Base-by-base conservation (phyloP, 2,329 filamentous ascomycete genomes). In the Ophiostoma sp. region DNA sequence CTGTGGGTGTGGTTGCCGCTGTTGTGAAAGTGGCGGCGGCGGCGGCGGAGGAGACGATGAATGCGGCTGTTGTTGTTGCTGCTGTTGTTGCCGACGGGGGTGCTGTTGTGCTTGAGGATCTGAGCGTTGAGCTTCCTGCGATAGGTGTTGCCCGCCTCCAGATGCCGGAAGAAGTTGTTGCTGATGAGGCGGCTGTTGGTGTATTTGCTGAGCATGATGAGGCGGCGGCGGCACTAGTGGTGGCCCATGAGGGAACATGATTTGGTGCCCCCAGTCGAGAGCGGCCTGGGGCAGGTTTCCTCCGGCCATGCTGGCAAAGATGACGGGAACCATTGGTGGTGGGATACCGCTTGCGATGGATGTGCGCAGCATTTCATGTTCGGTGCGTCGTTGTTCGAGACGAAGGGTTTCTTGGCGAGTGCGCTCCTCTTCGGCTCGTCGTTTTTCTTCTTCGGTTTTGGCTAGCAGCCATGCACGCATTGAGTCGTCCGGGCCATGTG, bases 341-440 rank as follows among this genome's bases (percentile, higher is more conserved):
- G 90, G 90, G 66, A 93, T 86, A 11, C 90, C 89, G 49, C 87
- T 86, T 67, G 83, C 82, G 67, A 93, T 76, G 2, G 89, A 90
- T 36, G 89, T 87, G 67, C 84, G 82, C 69, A 93, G 78, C 78
- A 93, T 92, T 63, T 87, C 87, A 75, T 89, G 85, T 77, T 93
- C 90, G 68, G 91, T 83, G 73, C 83, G 88, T 64, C 90, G 82
- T 77, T 91, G 89, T 77, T 93, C 90, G 44, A 92, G 78, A 40
- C 87, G 87, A 60, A 91, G 78, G 44, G 81, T 80, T 77, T 92
- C 90, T 73, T 87, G 85, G 60, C 81, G 80, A 36, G 84, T 86
- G 73, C 84, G 89, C 77, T 92, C 89, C 77, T 92, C 89, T 77
- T 93, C 89, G 77, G 92, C 89, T 75, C 80, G 87, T 70, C 87